Percentiles rank a stretch among this genome's conserved stretches.
Conservation (phyloP, 1,284 basidiomycete species). For the Garcileccinum viscosum region DNA sequence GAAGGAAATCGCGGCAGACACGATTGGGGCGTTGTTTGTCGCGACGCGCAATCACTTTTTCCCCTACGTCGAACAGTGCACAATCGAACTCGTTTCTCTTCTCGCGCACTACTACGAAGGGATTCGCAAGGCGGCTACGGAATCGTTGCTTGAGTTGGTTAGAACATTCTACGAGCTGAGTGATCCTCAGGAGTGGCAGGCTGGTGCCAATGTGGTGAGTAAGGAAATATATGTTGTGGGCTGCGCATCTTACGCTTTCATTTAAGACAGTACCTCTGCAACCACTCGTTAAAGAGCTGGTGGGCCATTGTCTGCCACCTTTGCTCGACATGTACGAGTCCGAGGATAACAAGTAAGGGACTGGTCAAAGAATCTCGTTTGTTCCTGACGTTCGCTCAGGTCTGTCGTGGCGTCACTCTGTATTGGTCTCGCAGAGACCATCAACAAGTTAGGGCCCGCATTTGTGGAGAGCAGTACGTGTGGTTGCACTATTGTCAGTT, state of each 20-base stretch:
- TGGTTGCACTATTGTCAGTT: neutral
- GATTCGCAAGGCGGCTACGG: conserved; percentile 93
- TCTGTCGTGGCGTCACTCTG: conserved; percentile 88
- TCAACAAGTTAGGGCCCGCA: conserved; percentile 89
- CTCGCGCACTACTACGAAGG: conserved; percentile 97
- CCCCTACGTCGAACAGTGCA: conserved; percentile 83
- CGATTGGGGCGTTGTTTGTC: conserved; percentile 90
- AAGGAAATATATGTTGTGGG: neutral
- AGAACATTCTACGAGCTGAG: conserved; percentile 93
- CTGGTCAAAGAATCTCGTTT: conserved; percentile 9
- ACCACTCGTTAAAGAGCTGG: conserved; percentile 82
- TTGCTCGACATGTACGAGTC: conserved; percentile 91
- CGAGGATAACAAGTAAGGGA: conserved; percentile 96
- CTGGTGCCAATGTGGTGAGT: conserved; percentile 72
- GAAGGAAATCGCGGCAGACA: conserved; percentile 99
- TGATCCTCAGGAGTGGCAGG: conserved; percentile 81
- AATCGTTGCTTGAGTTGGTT: conserved; percentile 89
- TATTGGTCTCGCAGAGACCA: conserved; percentile 86
- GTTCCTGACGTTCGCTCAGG: conserved; percentile 51
- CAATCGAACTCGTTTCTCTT: conserved; percentile 83
- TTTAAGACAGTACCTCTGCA: conserved; percentile 61
- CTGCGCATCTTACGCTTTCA: conserved; percentile 6
- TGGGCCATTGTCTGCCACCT: conserved; percentile 76
- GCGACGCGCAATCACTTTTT: conserved; percentile 88
- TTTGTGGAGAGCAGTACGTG: conserved; percentile 76